phyloP scores from a whole-genome alignment of 306 rosid genomes.

The Medicago arabica region DNA sequence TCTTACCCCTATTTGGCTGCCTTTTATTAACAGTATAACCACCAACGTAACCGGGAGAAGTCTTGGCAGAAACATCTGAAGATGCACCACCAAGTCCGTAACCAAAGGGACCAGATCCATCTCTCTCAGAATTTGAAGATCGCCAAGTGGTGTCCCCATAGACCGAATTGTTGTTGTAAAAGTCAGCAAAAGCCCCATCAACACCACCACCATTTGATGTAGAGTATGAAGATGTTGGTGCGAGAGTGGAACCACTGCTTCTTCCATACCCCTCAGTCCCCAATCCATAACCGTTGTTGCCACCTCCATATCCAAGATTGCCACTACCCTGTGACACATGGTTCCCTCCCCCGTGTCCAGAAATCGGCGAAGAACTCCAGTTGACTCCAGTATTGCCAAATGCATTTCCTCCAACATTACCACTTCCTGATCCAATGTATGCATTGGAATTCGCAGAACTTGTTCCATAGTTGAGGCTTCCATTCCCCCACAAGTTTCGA shows the following conservation, averaged over 20 bases:
- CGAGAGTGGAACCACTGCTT: constrained; percentile 61
- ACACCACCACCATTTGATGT: constrained; percentile 76
- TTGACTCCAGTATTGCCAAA: constrained; percentile 82
- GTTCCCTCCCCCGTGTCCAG: constrained; percentile 71
- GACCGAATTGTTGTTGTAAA: constrained; percentile 66
- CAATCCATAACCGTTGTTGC: constrained; percentile 69
- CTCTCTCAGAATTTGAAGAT: constrained; percentile 78
- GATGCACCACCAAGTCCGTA: constrained; percentile 81
- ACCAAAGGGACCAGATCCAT: constrained; percentile 82
- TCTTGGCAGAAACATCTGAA: constrained; percentile 78
- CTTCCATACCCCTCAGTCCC: constrained; percentile 87
- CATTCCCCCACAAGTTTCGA: constrained; percentile 90
- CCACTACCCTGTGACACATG: constrained; percentile 65
- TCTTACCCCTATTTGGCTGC: constrained; percentile 96
- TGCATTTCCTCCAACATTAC: constrained; percentile 68
- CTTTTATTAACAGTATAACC: constrained; percentile 94
- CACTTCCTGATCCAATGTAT: constrained; percentile 79
- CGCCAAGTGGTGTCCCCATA: constrained; percentile 93
- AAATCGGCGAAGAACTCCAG: constrained; percentile 72
- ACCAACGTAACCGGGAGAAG: constrained; percentile 92
- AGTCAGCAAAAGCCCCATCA: constrained; percentile 77
- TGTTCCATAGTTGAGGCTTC: constrained; percentile 73
- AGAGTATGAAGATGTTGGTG: constrained; percentile 72
- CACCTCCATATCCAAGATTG: constrained; percentile 74
- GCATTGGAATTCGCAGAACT: constrained; percentile 71